Base-by-base conservation (phyloP, 148 eudicot genomes). In the Vaccinium darrowii region DNA sequence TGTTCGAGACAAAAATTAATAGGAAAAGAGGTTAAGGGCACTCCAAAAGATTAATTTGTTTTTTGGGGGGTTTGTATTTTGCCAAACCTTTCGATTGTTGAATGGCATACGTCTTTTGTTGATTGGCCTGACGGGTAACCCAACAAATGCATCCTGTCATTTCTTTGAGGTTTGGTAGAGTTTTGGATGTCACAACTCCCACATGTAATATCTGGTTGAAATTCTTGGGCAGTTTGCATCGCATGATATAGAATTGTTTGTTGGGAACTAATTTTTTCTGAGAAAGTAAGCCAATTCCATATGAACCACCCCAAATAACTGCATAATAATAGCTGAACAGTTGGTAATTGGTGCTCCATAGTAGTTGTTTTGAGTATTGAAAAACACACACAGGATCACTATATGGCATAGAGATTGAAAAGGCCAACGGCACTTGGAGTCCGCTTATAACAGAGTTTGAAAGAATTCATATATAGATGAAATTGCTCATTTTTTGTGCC, bases 221-320 rank as follows among this genome's bases (percentile, higher is more conserved):
- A 43, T 43, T 75, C 53, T 47, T 8, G 53, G 50, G 52, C 14
- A n/a, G 25, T 75, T 19, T 49, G 19, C 27, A 8, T 43, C 0
- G 78, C 78, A 75, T 75, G 52, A 75, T 39, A 18, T 25, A 75
- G 78, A 47, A 27, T 73, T 75, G 25, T 39, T 19, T n/a, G 78
- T 43, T 75, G 51, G 6, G 47, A 75, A 75, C 78, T 39, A 75
- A 27, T 75, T 75, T 75, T 3, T 21, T 13, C 21, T 43, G 47
- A 43, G 47, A 43, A 74, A 62, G 50, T 1, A 73, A 73, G 77
- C 39, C n/a, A 14, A 72, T 33, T 72, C 76, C 18, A 39, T 36
- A 36, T 39, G 23, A 19, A 18, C 77, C 39, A 73, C 77, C 50
- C n/a, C 2, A 15, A 71, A 36, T 5, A 21, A 5, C 76, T 33